Evolutionary conservation across 2,329 filamentous ascomycete genomes (phyloP), one percentile per base, ranked within the genome.

Genomic region (Diaporthe helianthi): DNA sequence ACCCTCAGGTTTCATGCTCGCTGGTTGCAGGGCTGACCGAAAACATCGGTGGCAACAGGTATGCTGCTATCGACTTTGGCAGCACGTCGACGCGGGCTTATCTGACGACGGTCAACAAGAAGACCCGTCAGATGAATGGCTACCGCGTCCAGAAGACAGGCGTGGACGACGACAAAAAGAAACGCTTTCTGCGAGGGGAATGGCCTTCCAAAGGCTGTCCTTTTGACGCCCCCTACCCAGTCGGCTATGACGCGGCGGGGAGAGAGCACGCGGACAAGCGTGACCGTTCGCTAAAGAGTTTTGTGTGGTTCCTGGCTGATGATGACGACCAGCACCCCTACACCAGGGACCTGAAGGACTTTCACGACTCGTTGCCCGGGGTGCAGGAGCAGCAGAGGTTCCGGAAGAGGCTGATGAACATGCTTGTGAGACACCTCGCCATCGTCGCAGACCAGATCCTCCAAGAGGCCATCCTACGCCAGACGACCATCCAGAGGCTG

Each of bases 301-400:
- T 55, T 29, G 52, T 55, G 52, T 55, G 52, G 52, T 38, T 55
- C 7, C 13, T 55, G n/a, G 52, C 52, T 55, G 33, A 55, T 22
- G 52, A 55, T 2, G 52, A 55, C 3, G 52, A 55, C 33, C 5
- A 55, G n/a, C 52, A 55, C 19, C 31, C 31, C 7, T 55, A 55
- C 33, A 55, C 52, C 2, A 55, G 7, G 22, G 52, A 55, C 1
- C 31, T 55, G 33, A 55, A 55, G 33, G 13, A 17, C 17, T 38
- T 17, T 31, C 5, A 55, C n/a, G n/a, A 55, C 13, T 55, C 13
- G n/a, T 7, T 55, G 12, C n/a, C 52, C 19, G n/a, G 13, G 3
- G 12, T 3, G 3, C 31, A 38, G 7, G 36, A 55, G 33, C 22
- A 55, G 31, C 3, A 15, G 8, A 13, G 38, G 22, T 55, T 55